These are phyloP conservation scores for Teratosphaeria zuluensis DNA, from an alignment of 2,329 filamentous ascomycete species.

Conservation along the genomic window DNA sequence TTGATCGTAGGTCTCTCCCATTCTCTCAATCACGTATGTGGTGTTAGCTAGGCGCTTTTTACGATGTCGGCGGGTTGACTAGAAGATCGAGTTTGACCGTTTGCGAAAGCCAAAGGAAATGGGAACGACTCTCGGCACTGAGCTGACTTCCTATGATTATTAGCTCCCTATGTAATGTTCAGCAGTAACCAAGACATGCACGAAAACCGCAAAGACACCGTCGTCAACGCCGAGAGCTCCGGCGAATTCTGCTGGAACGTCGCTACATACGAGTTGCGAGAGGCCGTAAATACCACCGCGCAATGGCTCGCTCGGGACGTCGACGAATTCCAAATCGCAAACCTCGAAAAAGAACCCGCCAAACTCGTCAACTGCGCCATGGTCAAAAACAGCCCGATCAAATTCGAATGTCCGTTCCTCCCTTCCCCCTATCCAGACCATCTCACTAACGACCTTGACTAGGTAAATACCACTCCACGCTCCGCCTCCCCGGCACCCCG, in stretches of 20 bases:
- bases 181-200: constrained; percentile 45
- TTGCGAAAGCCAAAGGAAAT: no score
- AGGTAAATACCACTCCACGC: constrained; percentile 41
- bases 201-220: constrained; percentile 45
- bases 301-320: constrained; percentile 40
- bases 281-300: constrained; percentile 47
- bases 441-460: background rate
- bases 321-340: constrained; percentile 46
- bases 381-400: constrained; percentile 46
- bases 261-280: constrained; percentile 46
- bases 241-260: constrained; percentile 52
- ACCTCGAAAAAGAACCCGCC: constrained; percentile 40
- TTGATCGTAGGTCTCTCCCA: constrained; percentile 35
- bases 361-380: constrained; percentile 38
- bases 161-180: constrained; percentile 53
- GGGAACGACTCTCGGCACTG: no score
- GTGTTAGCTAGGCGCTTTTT: no score
- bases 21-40: background rate
- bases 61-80: no score
- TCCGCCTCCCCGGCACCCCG: constrained; percentile 46
- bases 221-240: constrained; percentile 46
- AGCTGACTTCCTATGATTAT: background rate
- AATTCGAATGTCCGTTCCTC: constrained; percentile 48
- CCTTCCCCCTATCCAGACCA: background rate
- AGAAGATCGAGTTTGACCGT: no score